Evolutionary conservation across 371 early-diverging fungal species (phyloP), one percentile per base, ranked within the genome.

Genomic region (Syncephalastrum racemosum): DNA sequence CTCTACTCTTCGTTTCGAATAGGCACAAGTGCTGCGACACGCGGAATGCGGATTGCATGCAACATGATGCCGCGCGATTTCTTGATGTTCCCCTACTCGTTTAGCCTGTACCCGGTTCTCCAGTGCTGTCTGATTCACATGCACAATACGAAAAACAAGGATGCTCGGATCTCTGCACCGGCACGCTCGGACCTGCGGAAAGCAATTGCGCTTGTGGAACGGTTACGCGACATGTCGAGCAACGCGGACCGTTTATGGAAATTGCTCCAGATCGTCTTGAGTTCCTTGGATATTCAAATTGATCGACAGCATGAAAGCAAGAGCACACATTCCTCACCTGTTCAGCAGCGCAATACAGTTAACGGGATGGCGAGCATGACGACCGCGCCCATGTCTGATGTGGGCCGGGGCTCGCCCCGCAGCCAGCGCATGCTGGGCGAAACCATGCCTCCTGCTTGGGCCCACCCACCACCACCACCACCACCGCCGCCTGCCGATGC

Each of bases 51-150:
- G 0, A 68, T 78, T 46, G 75, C 79, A 5, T 63, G 64, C 13
- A 67, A 65, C 44, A 64, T 78, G 64, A 64, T 68, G 4, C 46
- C 63, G 5, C 63, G 70, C 5, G 79, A 78, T 43, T 78, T 71
- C 42, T 16, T 75, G 55, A 72, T 75, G 75, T 75, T 72, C 59
- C 73, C 79, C 7, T 78, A 75, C 49, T 67, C 64, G 3, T 78
- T 78, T 50, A 74, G 71, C 58, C 57, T 73, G 15, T 75, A 72
- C 50, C 75, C 79, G 0, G 62, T 78, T 1, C 43, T 78, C 2
- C 79, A 78, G 51, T 67, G 67, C 45, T 67, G 73, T 39, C 45
- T 78, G 22, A 78, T 78, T 49, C 73, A 69, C 39, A 70, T 78
- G 53, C 75, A 75, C 51, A 78, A 78, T 24, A 59, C 75, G 5